Evolutionary conservation across 345 rosid genomes (phyloP), one percentile per base, ranked within the genome.

Genomic region (Moringa oleifera): DNA sequence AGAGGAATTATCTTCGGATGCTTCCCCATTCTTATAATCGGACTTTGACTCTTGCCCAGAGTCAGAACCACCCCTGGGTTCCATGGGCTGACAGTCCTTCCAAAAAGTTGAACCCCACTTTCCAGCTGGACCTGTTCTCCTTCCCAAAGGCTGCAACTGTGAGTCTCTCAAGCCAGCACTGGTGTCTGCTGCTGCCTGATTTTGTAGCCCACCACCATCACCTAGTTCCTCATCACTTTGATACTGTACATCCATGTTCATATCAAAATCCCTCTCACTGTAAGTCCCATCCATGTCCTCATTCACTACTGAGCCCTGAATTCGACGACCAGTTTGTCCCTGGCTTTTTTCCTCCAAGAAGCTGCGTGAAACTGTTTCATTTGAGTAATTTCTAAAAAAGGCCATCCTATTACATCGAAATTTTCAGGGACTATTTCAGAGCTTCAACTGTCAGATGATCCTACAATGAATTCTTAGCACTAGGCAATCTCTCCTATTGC

Each of bases 71-170:
- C 75, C 89, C 47, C 71, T 75, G 58, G 72, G 66, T 33, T 78
- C 81, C 83, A 82, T 74, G 12, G 99, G 99, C 76, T 83, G 97
- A 79, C 99, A 95, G 63, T 91, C 99, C 77, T 83, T 95, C 99
- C 98, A 95, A 74, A 91, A 95, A 21, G 81, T 79, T 11, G 98
- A 89, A 71, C 99, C 99, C 99, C 99, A 95, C 63, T 77, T 85
- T 53, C 96, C 94, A 59, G 87, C 61, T 20, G 73, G 76, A 64
- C 80, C 82, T 19, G 70, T 73, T 80, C 86, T 91, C 73, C 86
- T 89, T 54, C 85, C 95, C 33, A 88, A 63, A 57, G 89, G 77
- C 77, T 80, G 85, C 71, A 74, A 37, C 65, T 75, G 70, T 18
- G 77, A 75, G 75, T 72, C 80, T 68, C 75, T 79, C 8, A 59